A percentile compares a stretch with the other conserved stretches of the same genome.
Evolutionary conservation across 768 basidiomycete species (phyloP).

Genomic region (Gloeopeniophorella convolvens): DNA sequence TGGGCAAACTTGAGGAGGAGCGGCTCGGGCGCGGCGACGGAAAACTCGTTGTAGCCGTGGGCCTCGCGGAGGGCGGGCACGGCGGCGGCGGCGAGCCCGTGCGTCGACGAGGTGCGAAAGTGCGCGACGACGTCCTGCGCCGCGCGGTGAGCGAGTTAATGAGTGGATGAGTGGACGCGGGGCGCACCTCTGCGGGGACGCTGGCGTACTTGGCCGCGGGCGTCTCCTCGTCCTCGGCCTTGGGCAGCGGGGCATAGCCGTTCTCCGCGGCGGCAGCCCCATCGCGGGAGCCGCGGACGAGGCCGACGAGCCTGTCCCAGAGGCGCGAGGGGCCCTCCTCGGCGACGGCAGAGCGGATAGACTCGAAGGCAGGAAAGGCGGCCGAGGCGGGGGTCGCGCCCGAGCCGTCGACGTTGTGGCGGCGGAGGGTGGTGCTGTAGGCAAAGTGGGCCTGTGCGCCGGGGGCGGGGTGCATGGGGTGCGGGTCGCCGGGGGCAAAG

Average conservation of each 20-base stretch:
- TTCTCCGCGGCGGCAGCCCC: conserved; percentile 32
- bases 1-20: conserved; percentile 84
- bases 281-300: conserved; percentile 35
- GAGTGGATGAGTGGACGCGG: no score
- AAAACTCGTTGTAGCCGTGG: conserved; percentile 93
- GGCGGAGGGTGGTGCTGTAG: conserved; percentile 71
- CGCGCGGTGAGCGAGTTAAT: no score
- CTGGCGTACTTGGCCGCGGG: conserved; percentile 9
- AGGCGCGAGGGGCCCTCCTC: conserved; percentile 32
- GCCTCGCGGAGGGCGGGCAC: conserved; percentile 56
- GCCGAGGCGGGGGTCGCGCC: conserved; percentile 26
- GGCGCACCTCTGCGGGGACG: conserved; percentile 6
- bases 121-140: conserved; percentile 73
- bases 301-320: conserved; percentile 39
- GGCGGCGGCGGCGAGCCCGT: conserved; percentile 57
- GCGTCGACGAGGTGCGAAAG: conserved; percentile 55
- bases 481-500: conserved; percentile 39
- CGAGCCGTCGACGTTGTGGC: conserved; percentile 52
- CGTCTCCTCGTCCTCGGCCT: conserved; percentile 3
- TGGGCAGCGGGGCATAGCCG: conserved; percentile 30
- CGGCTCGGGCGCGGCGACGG: conserved; percentile 76
- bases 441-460: conserved; percentile 72
- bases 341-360: conserved; percentile 24
- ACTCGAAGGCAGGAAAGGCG: conserved; percentile 36
- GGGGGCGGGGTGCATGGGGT: conserved; percentile 47